Base-by-base conservation (phyloP, 1,139 yeast genomes). In the Meyerozyma elateridarum region DNA sequence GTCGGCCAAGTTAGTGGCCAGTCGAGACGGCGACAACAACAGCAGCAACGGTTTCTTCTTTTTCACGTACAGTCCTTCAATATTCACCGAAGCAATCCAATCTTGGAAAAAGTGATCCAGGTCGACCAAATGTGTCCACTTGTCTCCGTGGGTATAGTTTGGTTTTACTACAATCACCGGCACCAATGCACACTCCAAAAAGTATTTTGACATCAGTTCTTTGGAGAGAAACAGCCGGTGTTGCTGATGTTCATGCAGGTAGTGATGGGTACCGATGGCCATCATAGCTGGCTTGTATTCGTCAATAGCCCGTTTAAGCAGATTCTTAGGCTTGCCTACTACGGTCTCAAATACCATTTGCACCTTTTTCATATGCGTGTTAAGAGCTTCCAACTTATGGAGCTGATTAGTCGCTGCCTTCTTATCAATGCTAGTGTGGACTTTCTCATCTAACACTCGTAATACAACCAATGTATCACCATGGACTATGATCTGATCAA, bases 121-220 rank as follows among this genome's bases (percentile, higher is more conserved):
- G 18, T 41, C 38, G 8, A 44, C 31, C 6, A 45, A 44, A 15
- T 25, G 19, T 4, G 36, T 37, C 17, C 42, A 35, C 14, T 31
- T 34, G 30, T 61, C 68, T n/a, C 50, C 42, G 36, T 61, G 57
- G 33, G 64, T 64, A 43, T 73, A 70, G 14, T 59, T 57, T 1
- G 85, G 84, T 39, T 79, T 76, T 7, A 81, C 83, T 8, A 79
- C 74, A 29, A 79, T 70, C 4, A 79, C 85, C 0, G 88, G 88
- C 1, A 81, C 77, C 14, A 76, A 68, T 0, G 85, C 80, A 48
- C 73, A 78, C 48, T 79, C 81, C 26, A 81, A 56, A 43, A 81
- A 80, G 51, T 77, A 73, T 49, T 78, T 79, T 5, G 84, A 76
- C 45, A 72, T 52, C 6, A 76, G 64, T 7, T 72, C 54, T 29